These are phyloP conservation scores for Bathelium albidoporum DNA, from an alignment of 495 filamentous ascomycete species.

Conservation along the genomic window DNA sequence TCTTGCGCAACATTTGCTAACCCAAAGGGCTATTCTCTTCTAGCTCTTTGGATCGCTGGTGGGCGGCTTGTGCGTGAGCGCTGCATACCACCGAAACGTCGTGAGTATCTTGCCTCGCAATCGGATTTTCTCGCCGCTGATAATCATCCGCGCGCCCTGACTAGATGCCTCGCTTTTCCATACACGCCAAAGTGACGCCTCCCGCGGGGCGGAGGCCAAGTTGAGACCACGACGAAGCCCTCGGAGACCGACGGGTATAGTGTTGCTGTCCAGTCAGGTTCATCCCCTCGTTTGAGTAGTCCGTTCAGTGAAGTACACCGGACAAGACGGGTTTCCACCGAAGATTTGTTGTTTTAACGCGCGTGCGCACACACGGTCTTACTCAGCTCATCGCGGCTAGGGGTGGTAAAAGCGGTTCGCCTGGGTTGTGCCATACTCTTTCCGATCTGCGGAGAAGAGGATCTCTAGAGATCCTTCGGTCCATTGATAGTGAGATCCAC, in stretches of 20 bases:
- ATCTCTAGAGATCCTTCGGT: neutral
- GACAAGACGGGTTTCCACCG: neutral
- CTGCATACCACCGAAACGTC: too few relatives aligned
- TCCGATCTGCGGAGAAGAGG: neutral
- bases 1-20: neutral
- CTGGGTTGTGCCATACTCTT: neutral
- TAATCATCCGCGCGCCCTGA: neutral
- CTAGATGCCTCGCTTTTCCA: neutral
- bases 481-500: too few relatives aligned
- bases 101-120: too few relatives aligned
- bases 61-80: too few relatives aligned
- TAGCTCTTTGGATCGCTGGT: neutral
- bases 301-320: neutral
- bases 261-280: neutral
- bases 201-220: neutral
- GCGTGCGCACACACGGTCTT: neutral
- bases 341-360: too few relatives aligned
- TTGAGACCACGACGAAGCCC: neutral
- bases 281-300: neutral
- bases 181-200: neutral
- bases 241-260: neutral
- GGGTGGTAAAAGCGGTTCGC: neutral
- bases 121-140: neutral
- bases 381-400: neutral
- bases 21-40: neutral